These are phyloP conservation scores for Diplodia sapinea DNA, from an alignment of 2,329 filamentous ascomycete genomes.

Conservation along the genomic window DNA sequence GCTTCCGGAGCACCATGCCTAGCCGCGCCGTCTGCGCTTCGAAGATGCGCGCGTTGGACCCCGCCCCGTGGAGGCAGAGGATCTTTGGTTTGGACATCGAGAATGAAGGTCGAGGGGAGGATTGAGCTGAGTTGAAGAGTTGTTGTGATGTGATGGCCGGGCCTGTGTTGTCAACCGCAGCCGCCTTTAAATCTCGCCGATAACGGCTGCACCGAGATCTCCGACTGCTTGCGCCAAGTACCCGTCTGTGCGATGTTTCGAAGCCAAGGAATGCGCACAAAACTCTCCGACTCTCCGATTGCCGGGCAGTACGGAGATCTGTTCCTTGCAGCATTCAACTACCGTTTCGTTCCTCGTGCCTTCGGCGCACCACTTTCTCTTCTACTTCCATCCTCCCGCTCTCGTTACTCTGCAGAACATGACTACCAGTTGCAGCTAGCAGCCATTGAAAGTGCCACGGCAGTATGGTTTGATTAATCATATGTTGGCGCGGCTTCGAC, in stretches of 20 bases:
- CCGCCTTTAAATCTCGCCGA: constrained; percentile 10
- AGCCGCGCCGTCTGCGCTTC: constrained; percentile 44
- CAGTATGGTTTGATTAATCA: not conserved
- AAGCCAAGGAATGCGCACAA: too few relatives aligned
- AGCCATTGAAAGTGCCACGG: not conserved
- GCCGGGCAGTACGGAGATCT: too few relatives aligned
- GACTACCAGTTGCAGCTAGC: not conserved
- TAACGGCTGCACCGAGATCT: constrained; percentile 9
- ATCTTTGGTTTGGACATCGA: constrained; percentile 32
- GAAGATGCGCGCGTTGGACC: constrained; percentile 43
- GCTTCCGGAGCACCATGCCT: constrained; percentile 49
- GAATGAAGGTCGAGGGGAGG: too few relatives aligned
- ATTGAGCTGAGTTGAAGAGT: not conserved
- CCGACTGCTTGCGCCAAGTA: not conserved
- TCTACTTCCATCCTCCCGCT: too few relatives aligned
- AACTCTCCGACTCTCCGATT: too few relatives aligned
- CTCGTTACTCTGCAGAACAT: not conserved
- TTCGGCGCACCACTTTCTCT: too few relatives aligned
- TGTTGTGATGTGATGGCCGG: not conserved
- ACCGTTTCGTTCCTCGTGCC: too few relatives aligned
- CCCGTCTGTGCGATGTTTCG: too few relatives aligned
- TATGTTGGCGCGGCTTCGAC: not conserved
- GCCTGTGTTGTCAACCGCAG: not conserved
- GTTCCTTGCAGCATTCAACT: too few relatives aligned
- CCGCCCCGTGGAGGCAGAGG: constrained; percentile 46